These are phyloP conservation scores for Penicillium salamii DNA, from an alignment of 495 filamentous ascomycete genomes.

Conservation along the genomic window DNA sequence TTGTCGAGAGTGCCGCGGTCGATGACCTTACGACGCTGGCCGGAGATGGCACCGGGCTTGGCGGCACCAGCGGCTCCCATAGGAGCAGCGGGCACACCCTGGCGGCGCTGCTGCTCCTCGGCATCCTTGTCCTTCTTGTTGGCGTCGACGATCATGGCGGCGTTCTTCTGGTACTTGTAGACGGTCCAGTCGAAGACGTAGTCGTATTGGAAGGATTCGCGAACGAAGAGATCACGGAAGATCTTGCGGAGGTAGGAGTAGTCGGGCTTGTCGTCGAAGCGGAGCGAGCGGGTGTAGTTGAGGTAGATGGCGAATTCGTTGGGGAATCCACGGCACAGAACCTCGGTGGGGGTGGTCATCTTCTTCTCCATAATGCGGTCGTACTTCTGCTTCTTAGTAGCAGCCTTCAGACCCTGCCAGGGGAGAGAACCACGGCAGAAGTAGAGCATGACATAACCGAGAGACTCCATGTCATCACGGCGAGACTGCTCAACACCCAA, in stretches of 20 bases:
- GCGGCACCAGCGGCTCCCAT: conserved; percentile 54
- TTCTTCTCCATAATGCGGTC: conserved; percentile 99
- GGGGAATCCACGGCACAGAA: conserved; percentile 97
- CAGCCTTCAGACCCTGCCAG: conserved; percentile 99
- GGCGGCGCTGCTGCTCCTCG: conserved; percentile 67
- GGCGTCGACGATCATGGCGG: conserved; percentile 80
- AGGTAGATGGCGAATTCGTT: conserved; percentile 99
- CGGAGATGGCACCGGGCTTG: conserved; percentile 70
- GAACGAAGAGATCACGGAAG: conserved; percentile 99
- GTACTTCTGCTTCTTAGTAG: conserved; percentile 99
- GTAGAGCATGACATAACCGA: conserved; percentile 99
- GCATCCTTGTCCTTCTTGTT: conserved; percentile 73
- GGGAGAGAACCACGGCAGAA: conserved; percentile 99
- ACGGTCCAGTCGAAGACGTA: conserved; percentile 99
- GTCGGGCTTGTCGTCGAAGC: conserved; percentile 99
- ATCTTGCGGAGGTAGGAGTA: conserved; percentile 99
- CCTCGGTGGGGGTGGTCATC: conserved; percentile 99
- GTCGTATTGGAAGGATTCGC: conserved; percentile 99
- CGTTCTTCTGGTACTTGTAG: conserved; percentile 99
- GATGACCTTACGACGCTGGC: conserved; percentile 81
- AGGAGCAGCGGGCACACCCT: conserved; percentile 57
- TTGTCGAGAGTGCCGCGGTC: conserved; percentile 73
- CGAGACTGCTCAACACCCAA: conserved; percentile 98
- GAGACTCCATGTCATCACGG: conserved; percentile 99
- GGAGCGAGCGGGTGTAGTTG: conserved; percentile 97